Evolutionary conservation across 2,329 filamentous ascomycete genomes (phyloP).

Genomic region (Huntiella moniliformis): DNA sequence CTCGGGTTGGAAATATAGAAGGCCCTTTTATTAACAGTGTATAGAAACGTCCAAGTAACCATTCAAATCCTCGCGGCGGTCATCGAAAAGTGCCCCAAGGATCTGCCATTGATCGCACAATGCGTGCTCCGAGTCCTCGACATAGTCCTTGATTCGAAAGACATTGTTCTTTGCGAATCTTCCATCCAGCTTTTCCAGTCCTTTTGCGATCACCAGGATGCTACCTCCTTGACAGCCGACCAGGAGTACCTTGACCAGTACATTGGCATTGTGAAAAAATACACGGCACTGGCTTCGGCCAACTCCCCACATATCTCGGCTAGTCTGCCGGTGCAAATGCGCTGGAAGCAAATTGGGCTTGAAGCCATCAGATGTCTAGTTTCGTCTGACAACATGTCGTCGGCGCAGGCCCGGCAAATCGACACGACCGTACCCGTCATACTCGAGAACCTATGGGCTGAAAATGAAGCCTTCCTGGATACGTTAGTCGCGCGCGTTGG

Average conservation of each 20-base stretch:
- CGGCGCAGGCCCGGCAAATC: conserved; percentile 58
- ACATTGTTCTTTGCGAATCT: conserved; percentile 85
- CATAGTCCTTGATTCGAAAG: conserved; percentile 63
- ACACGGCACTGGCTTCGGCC: conserved; percentile 61
- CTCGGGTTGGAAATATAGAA: background rate
- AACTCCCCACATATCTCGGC: conserved; percentile 31
- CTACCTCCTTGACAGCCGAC: conserved; percentile 67
- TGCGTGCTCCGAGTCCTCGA: conserved; percentile 73
- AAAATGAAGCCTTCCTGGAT: conserved; percentile 50
- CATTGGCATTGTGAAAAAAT: conserved; percentile 60
- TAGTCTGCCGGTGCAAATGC: conserved; percentile 56
- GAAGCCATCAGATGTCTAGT: conserved; percentile 68
- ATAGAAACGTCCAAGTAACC: conserved; percentile 80
- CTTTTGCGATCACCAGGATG: conserved; percentile 78
- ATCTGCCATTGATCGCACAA: conserved; percentile 72
- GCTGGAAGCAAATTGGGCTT: conserved; percentile 57
- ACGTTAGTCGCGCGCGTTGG: conserved; percentile 48
- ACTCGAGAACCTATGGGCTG: conserved; percentile 68
- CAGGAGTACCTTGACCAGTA: conserved; percentile 69
- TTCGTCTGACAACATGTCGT: conserved; percentile 58
- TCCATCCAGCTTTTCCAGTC: conserved; percentile 71
- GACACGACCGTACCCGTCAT: conserved; percentile 67
- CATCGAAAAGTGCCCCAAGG: conserved; percentile 81
- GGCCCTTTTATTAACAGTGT: background rate
- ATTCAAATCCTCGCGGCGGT: conserved; percentile 80